Evolutionary conservation across 352 stramenopile genomes (phyloP).

Genomic region (Chrysophaeum taylorii): DNA sequence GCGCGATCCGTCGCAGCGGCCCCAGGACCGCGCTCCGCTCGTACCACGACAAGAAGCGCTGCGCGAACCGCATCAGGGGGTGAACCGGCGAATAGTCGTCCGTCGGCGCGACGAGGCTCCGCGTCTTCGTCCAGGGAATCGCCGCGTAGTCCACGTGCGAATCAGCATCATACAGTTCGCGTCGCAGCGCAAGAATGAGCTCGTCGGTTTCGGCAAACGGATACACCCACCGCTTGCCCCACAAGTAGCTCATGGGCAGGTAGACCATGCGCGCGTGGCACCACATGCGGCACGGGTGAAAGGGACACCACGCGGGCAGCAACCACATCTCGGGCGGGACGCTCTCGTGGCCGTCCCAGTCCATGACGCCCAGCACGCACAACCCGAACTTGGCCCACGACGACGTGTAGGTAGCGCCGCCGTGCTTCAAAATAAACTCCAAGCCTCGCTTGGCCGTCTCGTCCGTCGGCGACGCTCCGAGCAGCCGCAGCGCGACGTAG

Average conservation of each 20-base stretch:
- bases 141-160: constrained; percentile 44
- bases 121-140: constrained; percentile 55
- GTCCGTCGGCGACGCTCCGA: constrained; percentile 37
- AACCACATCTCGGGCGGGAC: constrained; percentile 76
- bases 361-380: constrained; percentile 66
- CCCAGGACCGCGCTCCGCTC: constrained; percentile 48
- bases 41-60: constrained; percentile 61
- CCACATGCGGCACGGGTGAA: constrained; percentile 75
- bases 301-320: constrained; percentile 73
- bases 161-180: constrained; percentile 54
- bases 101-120: constrained; percentile 50
- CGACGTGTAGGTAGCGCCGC: constrained; percentile 59
- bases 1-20: constrained; percentile 44
- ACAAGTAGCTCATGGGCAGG: constrained; percentile 80
- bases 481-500: constrained; percentile 64
- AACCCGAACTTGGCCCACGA: constrained; percentile 82
- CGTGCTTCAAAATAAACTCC: constrained; percentile 57
- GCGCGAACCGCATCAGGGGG: constrained; percentile 55
- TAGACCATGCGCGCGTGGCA: constrained; percentile 83
- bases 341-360: constrained; percentile 58
- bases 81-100: constrained; percentile 75
- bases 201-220: constrained; percentile 49
- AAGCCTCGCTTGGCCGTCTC: no score
- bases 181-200: constrained; percentile 47
- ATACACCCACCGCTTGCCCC: constrained; percentile 57